Evolutionary conservation across 495 filamentous ascomycete species (phyloP), one percentile per base, ranked within the genome.

Genomic region (Penicillium lagena): DNA sequence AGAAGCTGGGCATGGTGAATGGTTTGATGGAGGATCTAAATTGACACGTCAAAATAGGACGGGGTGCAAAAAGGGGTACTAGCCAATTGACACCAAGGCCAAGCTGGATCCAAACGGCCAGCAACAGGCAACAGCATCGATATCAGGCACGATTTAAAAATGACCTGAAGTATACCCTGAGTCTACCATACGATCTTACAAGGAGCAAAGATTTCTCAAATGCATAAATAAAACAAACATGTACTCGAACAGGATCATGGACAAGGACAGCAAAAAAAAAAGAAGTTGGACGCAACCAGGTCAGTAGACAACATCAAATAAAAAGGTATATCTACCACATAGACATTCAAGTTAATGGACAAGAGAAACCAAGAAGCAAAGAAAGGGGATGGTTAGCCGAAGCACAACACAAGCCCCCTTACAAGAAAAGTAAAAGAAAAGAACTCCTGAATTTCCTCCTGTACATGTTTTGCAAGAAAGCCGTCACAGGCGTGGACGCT

Each of bases 261-360:
- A 53, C 9, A 43, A 52, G 37, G 40, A 40, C 27, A 43, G 29
- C 10, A 50, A 56, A 47, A 62, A 62, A 60, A 49, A 57, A 50
- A 62, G 54, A 43, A 49, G 42, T 29, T 41, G 47, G 59, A 56
- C 52, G 58, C 55, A 59, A 59, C 55, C 55, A 50, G 53, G 50
- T 60, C 51, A 60, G 58, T 56, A 63, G 57, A 64, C 47, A 59
- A 58, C 56, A 42, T 59, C 48, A 52, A 58, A 62, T 62, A 62
- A 63, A 51, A 61, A 62, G 46, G 45, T 56, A 60, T 63, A 63
- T 67, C 59, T 66, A 69, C 64, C 57, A 62, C 50, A 49, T 46
- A 52, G 57, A 56, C 47, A 54, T 54, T 47, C 54, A 61, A 59
- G 48, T 56, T 51, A 56, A 51, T 54, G 57, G 46, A 58, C 56